A percentile compares a stretch with the other conserved stretches of the same genome.
Conservation (phyloP, 2,329 filamentous ascomycete species). For the Mycosphaerella sp. region DNA sequence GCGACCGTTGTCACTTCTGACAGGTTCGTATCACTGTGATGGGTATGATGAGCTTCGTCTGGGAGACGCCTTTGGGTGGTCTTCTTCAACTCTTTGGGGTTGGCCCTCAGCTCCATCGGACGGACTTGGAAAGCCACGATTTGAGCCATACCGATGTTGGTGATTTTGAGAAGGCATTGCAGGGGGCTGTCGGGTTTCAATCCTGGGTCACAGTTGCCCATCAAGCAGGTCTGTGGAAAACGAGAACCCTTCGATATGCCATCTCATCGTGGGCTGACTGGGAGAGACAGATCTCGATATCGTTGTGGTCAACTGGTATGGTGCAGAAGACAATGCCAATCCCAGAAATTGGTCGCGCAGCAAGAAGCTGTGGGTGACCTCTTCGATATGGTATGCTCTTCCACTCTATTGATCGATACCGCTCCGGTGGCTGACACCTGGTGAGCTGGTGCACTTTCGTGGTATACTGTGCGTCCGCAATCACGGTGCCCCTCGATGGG, state of each 20-base stretch:
- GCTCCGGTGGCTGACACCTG: neutral
- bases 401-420: neutral
- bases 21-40: neutral
- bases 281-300: neutral
- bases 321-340: neutral
- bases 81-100: neutral
- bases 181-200: too few relatives aligned
- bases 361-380: neutral
- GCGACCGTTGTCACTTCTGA: neutral
- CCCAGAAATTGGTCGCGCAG: neutral
- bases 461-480: neutral
- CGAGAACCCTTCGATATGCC: too few relatives aligned
- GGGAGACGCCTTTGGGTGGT: neutral
- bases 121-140: neutral
- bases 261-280: neutral
- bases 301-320: neutral
- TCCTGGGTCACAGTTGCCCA: too few relatives aligned
- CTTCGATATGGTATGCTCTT: neutral
- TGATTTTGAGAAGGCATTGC: too few relatives aligned
- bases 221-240: too few relatives aligned
- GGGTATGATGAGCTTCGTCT: neutral
- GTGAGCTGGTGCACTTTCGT: neutral
- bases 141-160: neutral
- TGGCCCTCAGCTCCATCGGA: neutral
- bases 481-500: neutral